Base-by-base conservation (phyloP, 164 flowering plant genomes). In the Nymphaea colorata region DNA sequence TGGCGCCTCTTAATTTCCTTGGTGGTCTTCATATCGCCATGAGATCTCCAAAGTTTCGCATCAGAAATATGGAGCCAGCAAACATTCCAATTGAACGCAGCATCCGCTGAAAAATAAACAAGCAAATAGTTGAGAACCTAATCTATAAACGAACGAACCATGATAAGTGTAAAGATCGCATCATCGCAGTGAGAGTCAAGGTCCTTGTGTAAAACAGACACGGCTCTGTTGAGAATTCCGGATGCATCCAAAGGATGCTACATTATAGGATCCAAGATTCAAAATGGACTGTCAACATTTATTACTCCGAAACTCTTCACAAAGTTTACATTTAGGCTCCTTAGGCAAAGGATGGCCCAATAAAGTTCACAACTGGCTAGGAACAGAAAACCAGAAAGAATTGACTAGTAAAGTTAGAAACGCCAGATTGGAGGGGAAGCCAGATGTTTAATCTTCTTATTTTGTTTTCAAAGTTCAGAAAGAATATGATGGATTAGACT, bases 11-110 rank as follows among this genome's bases (percentile, higher is more conserved):
- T 42, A 15, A 18, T 7, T 47, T 47, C 12, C 12, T 14, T 6
- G 12, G 55, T 4, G 36, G 12, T 47, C 55, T 47, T 85, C 77
- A 87, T 36, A 84, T 65, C 3, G 90, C 86, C 85, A 84, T 82
- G 11, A 81, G 76, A 47, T 87, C 93, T 12, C 93, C 90, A 72
- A 78, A 87, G 70, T 79, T 82, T 43, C 90, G 85, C 87, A 87
- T 85, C 42, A 87, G 71, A 64, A 84, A 43, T 12, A 87, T 81
- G 17, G 90, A 80, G 44, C 87, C 87, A 17, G 79, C 87, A 73
- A 87, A 87, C 51, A 84, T 43, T 8, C 84, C 90, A 36, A 69
- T 72, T 36, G 88, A 86, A 14, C 85, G 79, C 67, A 83, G 65
- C 66, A 82, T 42, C 68, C 85, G 87, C 96, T 90, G 88, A 12